These are phyloP conservation scores for Mycena capillaripes DNA, from an alignment of 768 basidiomycete genomes.

Conservation along the genomic window DNA sequence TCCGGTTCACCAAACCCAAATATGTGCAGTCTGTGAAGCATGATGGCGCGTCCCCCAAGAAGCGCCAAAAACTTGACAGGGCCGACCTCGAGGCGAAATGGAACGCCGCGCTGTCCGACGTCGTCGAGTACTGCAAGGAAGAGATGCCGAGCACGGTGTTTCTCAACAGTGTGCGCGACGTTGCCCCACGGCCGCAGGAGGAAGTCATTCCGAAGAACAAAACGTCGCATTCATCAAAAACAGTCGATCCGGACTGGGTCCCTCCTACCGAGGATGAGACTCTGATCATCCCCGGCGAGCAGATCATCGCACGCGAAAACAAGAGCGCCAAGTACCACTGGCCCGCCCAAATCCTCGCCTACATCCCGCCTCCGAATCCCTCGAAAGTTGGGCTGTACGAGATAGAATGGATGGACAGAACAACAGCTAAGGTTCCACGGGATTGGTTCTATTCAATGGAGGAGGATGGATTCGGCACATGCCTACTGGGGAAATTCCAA, in stretches of 20 bases:
- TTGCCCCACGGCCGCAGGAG: no score
- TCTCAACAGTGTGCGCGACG: slow-evolving; percentile 37
- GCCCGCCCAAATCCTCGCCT: slow-evolving; percentile 74
- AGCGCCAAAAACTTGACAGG: slow-evolving; percentile 57
- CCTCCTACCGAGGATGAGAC: slow-evolving; percentile 62
- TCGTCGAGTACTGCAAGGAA: slow-evolving; percentile 60
- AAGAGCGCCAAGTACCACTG: slow-evolving; percentile 62
- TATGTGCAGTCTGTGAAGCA: slow-evolving; percentile 37
- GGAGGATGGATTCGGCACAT: slow-evolving; percentile 73
- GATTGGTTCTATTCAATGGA: slow-evolving; percentile 70
- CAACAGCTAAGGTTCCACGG: slow-evolving; percentile 55
- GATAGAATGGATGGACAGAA: slow-evolving; percentile 73
- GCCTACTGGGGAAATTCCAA: slow-evolving; percentile 72
- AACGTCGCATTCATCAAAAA: no score
- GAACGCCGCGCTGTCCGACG: slow-evolving; percentile 61
- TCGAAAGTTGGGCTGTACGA: slow-evolving; percentile 60
- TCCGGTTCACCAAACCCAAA: slow-evolving; percentile 53
- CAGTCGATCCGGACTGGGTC: slow-evolving; percentile 47
- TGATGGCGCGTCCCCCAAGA: slow-evolving; percentile 54
- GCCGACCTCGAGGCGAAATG: slow-evolving; percentile 56
- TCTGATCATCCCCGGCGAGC: slow-evolving; percentile 76
- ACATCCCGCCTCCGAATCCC: slow-evolving; percentile 57
- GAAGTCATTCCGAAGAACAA: slow-evolving; percentile 2
- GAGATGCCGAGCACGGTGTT: slow-evolving; percentile 60
- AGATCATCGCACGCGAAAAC: slow-evolving; percentile 66